A percentile compares a stretch with the other conserved stretches of the same genome.
Evolutionary conservation across 495 filamentous ascomycete genomes (phyloP).

Genomic region (Aspergillus taichungensis): DNA sequence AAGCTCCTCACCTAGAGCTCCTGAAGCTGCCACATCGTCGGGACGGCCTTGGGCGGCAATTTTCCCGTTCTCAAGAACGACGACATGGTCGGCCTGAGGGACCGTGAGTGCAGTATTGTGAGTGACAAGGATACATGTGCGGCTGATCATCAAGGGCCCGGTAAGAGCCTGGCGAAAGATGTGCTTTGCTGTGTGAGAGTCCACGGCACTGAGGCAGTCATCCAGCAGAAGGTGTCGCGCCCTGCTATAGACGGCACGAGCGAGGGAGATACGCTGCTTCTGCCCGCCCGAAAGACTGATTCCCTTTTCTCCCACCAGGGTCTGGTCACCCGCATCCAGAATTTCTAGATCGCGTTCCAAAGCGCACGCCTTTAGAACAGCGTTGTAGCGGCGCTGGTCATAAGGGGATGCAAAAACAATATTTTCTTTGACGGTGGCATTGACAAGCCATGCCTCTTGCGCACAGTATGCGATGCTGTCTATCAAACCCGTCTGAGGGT

Average conservation of each 20-base stretch:
- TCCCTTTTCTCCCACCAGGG: slow-evolving; percentile 93
- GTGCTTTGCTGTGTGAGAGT: slow-evolving; percentile 97
- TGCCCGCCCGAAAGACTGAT: slow-evolving; percentile 95
- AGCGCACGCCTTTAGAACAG: slow-evolving; percentile 87
- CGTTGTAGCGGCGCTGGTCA: slow-evolving; percentile 75
- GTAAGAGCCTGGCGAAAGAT: slow-evolving; percentile 90
- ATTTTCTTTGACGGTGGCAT: slow-evolving; percentile 92
- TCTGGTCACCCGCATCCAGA: slow-evolving; percentile 86
- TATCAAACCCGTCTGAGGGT: slow-evolving; percentile 77
- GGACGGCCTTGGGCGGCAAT: slow-evolving; percentile 67
- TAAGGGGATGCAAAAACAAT: slow-evolving; percentile 84
- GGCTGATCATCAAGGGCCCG: slow-evolving; percentile 77
- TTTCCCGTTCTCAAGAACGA: slow-evolving; percentile 81
- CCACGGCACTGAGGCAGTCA: slow-evolving; percentile 96
- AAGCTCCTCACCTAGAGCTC: slow-evolving; percentile 77
- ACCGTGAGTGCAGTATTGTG: slow-evolving; percentile 86
- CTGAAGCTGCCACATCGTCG: slow-evolving; percentile 68
- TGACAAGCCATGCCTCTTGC: slow-evolving; percentile 96
- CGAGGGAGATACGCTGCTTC: slow-evolving; percentile 95
- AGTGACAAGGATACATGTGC: slow-evolving; percentile 95
- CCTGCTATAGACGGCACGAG: slow-evolving; percentile 86
- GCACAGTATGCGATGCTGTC: slow-evolving; percentile 96
- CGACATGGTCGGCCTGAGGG: slow-evolving; percentile 67
- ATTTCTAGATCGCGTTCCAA: slow-evolving; percentile 88
- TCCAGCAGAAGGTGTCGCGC: slow-evolving; percentile 86